Conservation (phyloP, 257 asterid genomes). For the Solanum chilense region DNA sequence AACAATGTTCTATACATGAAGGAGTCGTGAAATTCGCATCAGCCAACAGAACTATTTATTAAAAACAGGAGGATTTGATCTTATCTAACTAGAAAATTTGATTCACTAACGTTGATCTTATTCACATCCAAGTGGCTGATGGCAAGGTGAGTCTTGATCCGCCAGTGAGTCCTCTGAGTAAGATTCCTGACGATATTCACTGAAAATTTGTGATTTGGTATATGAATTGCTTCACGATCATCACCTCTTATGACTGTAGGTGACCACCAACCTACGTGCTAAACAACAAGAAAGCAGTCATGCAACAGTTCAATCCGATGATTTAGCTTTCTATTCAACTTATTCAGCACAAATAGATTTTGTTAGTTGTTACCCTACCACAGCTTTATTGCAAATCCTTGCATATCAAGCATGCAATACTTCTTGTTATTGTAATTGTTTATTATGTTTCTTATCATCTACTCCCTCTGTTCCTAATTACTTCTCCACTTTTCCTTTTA, state of each 20-base stretch:
- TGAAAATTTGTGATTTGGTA: constrained; percentile 91
- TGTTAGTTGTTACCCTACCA: not conserved
- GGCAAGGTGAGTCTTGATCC: constrained; percentile 80
- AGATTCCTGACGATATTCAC: constrained; percentile 88
- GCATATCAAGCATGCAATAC: not conserved
- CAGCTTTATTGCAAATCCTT: not conserved
- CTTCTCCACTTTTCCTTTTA: no score
- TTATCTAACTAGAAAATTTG: not conserved
- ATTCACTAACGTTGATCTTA: constrained; percentile 63
- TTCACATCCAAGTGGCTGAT: constrained; percentile 86
- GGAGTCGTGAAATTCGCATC: not conserved
- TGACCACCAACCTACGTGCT: constrained; percentile 99
- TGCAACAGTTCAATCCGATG: not conserved
- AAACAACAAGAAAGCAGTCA: constrained; percentile 1
- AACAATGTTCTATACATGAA: constrained; percentile 51
- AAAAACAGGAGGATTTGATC: not conserved
- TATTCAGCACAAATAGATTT: not conserved
- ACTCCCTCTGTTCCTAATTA: no score
- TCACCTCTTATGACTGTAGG: constrained; percentile 92
- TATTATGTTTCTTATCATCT: not conserved
- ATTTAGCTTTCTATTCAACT: not conserved
- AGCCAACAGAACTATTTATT: not conserved
- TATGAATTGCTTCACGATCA: constrained; percentile 95
- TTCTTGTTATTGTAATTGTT: not conserved
- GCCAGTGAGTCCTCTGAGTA: constrained; percentile 87